Evolutionary conservation across 2,329 filamentous ascomycete species (phyloP), one percentile per base, ranked within the genome.

Genomic region (Stemphylium lycopersici): DNA sequence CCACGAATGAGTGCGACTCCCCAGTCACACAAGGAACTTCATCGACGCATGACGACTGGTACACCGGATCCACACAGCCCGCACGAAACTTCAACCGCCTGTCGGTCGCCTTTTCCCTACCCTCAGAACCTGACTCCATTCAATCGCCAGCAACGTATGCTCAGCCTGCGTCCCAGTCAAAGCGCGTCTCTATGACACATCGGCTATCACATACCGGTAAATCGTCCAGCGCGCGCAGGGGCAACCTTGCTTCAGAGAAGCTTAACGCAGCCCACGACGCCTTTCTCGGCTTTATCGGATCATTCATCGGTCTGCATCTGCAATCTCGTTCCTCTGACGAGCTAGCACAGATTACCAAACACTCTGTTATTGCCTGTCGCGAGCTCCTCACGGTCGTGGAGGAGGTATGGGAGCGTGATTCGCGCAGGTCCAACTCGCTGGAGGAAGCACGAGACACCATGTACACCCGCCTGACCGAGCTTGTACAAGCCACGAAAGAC

Each of bases 271-370:
- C 87, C 45, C 92, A 97, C 77, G 93, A 98, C 77, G 86, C 85
- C 6, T 96, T 98, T 69, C 80, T 99, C 48, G 95, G 93, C 6
- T 90, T 93, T 69, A 85, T 99, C 46, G 93, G 91, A 45, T 96
- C 91, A 4, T 96, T 98, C 73, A 93, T 98, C 71, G 95, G 95
- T 13, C 83, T 97, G 51, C 91, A 97, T 74, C 81, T 97, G 56
- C 92, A 97, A 72, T 95, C 93, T n/a, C 89, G 95, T 58, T 95
- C 92, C 6, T 89, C 91, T 7, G 86, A 89, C 1, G 92, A 96
- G 72, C 82, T 98, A 43, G 86, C 92, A 29, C 78, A 87, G 10
- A 92, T 90, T 13, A 93, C 96, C 42, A 88, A 90, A 70, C 88
- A 93, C 71, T 91, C 93, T 7, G 90, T 93, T 8, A 83, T 86